These are phyloP conservation scores for Aquanectria penicillioides DNA, from an alignment of 2,329 filamentous ascomycete genomes.

Conservation along the genomic window DNA sequence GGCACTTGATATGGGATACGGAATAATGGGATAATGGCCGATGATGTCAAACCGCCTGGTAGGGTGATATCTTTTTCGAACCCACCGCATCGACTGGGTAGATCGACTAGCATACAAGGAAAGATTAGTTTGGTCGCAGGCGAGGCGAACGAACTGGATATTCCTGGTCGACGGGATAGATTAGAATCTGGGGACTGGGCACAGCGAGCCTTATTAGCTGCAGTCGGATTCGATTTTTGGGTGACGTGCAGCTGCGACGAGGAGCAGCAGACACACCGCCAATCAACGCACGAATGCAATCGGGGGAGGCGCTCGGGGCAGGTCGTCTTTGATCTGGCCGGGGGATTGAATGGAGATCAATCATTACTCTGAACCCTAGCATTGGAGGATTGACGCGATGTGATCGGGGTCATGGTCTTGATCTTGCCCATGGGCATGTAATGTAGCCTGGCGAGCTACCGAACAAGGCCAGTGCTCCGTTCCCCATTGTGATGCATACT, in stretches of 20 bases:
- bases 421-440: not conserved
- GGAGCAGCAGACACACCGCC: constrained; percentile 26
- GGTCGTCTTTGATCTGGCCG: constrained; percentile 23
- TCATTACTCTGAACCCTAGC: constrained; percentile 1
- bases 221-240: constrained; percentile 14
- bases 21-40: not conserved
- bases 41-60: constrained; percentile 7
- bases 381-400: constrained; percentile 6
- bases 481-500: not conserved
- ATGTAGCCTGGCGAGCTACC: no score
- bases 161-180: not conserved
- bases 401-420: not conserved
- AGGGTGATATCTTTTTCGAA: not conserved
- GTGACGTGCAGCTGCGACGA: constrained; percentile 34
- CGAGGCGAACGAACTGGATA: not conserved
- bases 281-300: constrained; percentile 30
- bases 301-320: constrained; percentile 38
- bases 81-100: not conserved
- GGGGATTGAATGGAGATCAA: constrained; percentile 18
- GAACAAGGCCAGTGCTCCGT: not conserved
- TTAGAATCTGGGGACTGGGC: constrained; percentile 20
- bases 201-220: constrained; percentile 17
- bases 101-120: not conserved
- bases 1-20: not conserved
- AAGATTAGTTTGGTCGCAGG: not conserved